These are phyloP conservation scores for Sporopachydermia lactativora DNA, from an alignment of 805 yeast genomes.

Conservation along the genomic window DNA sequence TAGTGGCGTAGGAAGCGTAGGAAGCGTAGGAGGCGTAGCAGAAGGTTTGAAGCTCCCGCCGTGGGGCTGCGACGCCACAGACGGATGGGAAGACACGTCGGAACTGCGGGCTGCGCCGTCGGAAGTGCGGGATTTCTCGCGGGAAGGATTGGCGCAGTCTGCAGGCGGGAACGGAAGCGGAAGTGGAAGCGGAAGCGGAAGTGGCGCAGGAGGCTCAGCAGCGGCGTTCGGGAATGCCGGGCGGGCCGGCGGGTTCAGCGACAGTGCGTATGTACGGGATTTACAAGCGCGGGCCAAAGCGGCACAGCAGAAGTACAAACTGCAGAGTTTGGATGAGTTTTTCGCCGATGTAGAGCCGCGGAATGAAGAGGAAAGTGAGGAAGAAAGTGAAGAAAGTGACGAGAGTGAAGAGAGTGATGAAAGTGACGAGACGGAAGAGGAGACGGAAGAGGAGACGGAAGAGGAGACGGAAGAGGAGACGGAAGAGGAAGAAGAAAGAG, in stretches of 20 bases:
- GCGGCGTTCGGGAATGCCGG: not conserved
- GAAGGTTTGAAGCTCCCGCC: not conserved
- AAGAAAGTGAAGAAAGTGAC: conserved; percentile 12
- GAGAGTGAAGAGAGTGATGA: conserved; percentile 17
- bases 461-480: conserved; percentile 19
- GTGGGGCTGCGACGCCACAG: not conserved
- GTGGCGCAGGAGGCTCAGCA: not conserved
- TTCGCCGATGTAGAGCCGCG: conserved; percentile 33
- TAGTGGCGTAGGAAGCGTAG: not conserved
- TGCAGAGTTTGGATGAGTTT: conserved; percentile 82
- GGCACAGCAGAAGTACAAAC: conserved; percentile 30
- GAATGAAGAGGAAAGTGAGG: conserved; percentile 9
- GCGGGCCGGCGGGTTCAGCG: conserved; percentile 3
- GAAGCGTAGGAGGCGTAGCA: not conserved
- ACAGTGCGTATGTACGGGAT: conserved; percentile 5
- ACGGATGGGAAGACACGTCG: not conserved
- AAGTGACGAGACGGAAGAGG: conserved; percentile 16
- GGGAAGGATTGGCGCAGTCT: conserved; percentile 9
- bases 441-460: conserved; percentile 17
- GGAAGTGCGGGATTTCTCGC: conserved; percentile 26
- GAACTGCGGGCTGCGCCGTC: not conserved
- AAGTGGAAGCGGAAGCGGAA: not conserved
- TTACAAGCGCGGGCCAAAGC: conserved; percentile 11
- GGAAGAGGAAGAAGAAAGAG: conserved; percentile 20
- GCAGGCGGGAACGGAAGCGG: not conserved